A percentile compares a stretch with the other conserved stretches of the same genome.
Conservation (phyloP, 2,329 filamentous ascomycete genomes). For the Gyromitra esculenta region DNA sequence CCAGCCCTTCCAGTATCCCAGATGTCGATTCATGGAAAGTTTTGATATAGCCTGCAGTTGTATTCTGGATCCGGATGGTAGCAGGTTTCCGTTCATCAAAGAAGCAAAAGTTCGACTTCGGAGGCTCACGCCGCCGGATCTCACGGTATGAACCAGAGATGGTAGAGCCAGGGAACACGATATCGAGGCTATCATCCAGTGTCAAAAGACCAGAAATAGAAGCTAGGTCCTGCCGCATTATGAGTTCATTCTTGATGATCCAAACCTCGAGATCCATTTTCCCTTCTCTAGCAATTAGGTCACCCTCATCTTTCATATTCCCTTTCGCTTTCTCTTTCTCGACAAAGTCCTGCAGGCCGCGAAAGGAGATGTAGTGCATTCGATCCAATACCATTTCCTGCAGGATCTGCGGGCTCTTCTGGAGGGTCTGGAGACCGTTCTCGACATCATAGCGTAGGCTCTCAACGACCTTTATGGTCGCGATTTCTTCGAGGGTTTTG, state of each 20-base stretch:
- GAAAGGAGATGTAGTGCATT: conserved; percentile 55
- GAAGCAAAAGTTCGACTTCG: conserved; percentile 35
- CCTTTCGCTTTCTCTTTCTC: neutral
- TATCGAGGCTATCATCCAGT: conserved; percentile 34
- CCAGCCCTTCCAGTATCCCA: conserved; percentile 56
- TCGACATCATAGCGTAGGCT: conserved; percentile 26
- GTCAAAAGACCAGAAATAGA: conserved; percentile 25
- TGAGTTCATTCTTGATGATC: conserved; percentile 55
- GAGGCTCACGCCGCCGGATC: conserved; percentile 23
- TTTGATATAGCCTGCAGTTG: conserved; percentile 52
- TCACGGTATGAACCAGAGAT: conserved; percentile 5
- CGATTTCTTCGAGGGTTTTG: conserved; percentile 22
- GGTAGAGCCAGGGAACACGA: conserved; percentile 32
- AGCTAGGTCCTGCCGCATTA: conserved; percentile 40
- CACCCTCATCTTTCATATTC: neutral
- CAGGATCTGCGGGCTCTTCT: conserved; percentile 13
- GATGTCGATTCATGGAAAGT: conserved; percentile 57
- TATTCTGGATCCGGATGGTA: conserved; percentile 55
- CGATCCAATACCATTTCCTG: conserved; percentile 37
- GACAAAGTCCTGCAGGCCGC: conserved; percentile 28
- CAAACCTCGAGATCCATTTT: conserved; percentile 50
- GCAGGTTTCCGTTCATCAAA: conserved; percentile 56
- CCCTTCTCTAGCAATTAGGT: conserved; percentile 21
- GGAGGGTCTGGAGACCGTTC: conserved; percentile 3
- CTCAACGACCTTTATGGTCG: neutral